Percentiles rank a stretch among this genome's conserved stretches.
phyloP scores from a whole-genome alignment of 2,329 filamentous ascomycete genomes.

The Aspergillus versicolor region DNA sequence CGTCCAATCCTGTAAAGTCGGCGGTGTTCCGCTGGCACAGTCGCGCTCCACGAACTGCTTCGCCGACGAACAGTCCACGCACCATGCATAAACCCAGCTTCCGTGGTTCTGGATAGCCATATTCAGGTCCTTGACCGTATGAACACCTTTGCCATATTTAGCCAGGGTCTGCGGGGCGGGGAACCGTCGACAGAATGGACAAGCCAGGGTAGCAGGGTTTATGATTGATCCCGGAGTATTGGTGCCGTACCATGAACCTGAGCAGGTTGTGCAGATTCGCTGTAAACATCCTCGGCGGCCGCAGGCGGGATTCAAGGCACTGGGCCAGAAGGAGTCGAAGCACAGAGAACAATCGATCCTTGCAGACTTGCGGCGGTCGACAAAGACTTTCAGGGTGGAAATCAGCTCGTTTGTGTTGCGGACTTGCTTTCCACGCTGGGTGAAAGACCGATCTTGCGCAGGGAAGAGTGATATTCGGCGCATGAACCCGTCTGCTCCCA shows the following conservation, averaged over 20 bases:
- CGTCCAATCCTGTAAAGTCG: slow-evolving; percentile 39
- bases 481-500: slow-evolving; percentile 35
- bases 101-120: slow-evolving; percentile 43
- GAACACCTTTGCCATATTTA: slow-evolving; percentile 36
- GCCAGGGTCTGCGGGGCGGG: slow-evolving; percentile 41
- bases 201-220: slow-evolving; percentile 50
- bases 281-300: slow-evolving; percentile 48
- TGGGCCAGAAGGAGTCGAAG: slow-evolving; percentile 41
- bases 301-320: slow-evolving; percentile 44
- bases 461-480: slow-evolving; percentile 41
- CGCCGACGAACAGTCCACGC: slow-evolving; percentile 44
- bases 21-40: slow-evolving; percentile 45
- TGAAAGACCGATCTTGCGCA: slow-evolving; percentile 21
- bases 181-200: slow-evolving; percentile 52
- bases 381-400: slow-evolving; percentile 34
- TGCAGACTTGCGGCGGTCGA: slow-evolving; percentile 40
- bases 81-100: slow-evolving; percentile 53
- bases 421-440: slow-evolving; percentile 42
- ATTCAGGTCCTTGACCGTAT: slow-evolving; percentile 38
- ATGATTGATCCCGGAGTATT: slow-evolving; percentile 47
- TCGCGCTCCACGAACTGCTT: slow-evolving; percentile 44
- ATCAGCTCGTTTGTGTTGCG: slow-evolving; percentile 42
- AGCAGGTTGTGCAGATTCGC: slow-evolving; percentile 44
- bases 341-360: slow-evolving; percentile 48
- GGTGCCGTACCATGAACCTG: slow-evolving; percentile 48